phyloP scores from a whole-genome alignment of 1,139 yeast genomes.

The Meyerozyma sp. region DNA sequence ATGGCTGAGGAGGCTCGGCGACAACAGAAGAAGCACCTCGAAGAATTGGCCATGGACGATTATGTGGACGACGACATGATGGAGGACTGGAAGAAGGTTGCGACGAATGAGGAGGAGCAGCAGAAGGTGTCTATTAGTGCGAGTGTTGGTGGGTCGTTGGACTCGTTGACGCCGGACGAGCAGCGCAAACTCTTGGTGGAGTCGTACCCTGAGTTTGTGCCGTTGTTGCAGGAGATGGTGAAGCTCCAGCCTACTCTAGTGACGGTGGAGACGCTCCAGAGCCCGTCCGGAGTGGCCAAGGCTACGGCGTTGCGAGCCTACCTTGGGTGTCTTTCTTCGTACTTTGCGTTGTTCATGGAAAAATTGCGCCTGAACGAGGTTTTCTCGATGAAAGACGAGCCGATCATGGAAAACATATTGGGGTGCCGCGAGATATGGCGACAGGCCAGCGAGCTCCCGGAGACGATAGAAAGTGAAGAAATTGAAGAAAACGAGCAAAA shows the following conservation, averaged over 20 bases:
- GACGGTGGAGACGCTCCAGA: slow-evolving; percentile 22
- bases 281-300: slow-evolving; percentile 28
- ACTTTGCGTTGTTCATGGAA: slow-evolving; percentile 66
- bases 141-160: slow-evolving; percentile 23
- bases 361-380: slow-evolving; percentile 49
- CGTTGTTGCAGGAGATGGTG: slow-evolving; percentile 63
- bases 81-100: slow-evolving; percentile 59
- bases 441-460: slow-evolving; percentile 55
- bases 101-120: slow-evolving; percentile 27
- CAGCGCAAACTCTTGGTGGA: slow-evolving; percentile 46
- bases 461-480: slow-evolving; percentile 12
- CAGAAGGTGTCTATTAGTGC: slow-evolving; percentile 16
- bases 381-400: slow-evolving; percentile 72
- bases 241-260: slow-evolving; percentile 39
- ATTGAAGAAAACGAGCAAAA: slow-evolving; percentile 14
- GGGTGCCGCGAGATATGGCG: slow-evolving; percentile 88
- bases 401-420: slow-evolving; percentile 81
- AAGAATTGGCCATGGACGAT: slow-evolving; percentile 76
- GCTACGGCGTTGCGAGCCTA: slow-evolving; percentile 77
- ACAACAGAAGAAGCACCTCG: slow-evolving; percentile 79
- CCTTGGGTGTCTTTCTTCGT: slow-evolving; percentile 66
- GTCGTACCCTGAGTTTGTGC: slow-evolving; percentile 81
- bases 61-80: slow-evolving; percentile 78
- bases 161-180: slow-evolving; percentile 35
- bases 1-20: slow-evolving; percentile 87